A percentile compares a stretch with the other conserved stretches of the same genome.
Evolutionary conservation across 2,329 filamentous ascomycete genomes (phyloP).

Genomic region (Fusarium vanettenii): DNA sequence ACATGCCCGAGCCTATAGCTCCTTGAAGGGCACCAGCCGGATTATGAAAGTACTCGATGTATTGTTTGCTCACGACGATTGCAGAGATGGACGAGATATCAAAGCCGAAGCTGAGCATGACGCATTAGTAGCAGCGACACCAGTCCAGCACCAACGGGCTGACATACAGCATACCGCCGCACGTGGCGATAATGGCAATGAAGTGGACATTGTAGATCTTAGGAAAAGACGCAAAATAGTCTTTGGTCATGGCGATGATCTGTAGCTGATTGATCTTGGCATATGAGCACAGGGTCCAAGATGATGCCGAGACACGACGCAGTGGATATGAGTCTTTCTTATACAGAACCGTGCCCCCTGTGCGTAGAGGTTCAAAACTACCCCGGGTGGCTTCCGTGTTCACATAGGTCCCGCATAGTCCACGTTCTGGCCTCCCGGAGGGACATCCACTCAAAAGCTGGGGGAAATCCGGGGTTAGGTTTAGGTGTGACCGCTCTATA

Average conservation of each 20-base stretch:
- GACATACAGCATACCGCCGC: neutral
- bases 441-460: neutral
- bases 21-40: slow-evolving; percentile 50
- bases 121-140: neutral
- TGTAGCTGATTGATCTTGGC: neutral
- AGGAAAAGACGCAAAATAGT: neutral
- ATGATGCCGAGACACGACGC: neutral
- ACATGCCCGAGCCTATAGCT: slow-evolving; percentile 62
- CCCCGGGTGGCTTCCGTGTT: neutral
- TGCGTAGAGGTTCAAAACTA: neutral
- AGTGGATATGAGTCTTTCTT: neutral
- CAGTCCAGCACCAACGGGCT: neutral
- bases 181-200: neutral
- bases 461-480: neutral
- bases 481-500: neutral
- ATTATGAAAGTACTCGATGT: neutral
- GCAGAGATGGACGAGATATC: slow-evolving; percentile 1
- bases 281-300: neutral
- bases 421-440: neutral
- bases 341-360: neutral
- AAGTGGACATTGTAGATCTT: neutral
- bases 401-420: neutral
- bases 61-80: neutral
- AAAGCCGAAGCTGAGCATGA: neutral
- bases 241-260: neutral